These are phyloP conservation scores for Stereum hirsutum DNA, from an alignment of 1,284 basidiomycete species.

Conservation along the genomic window DNA sequence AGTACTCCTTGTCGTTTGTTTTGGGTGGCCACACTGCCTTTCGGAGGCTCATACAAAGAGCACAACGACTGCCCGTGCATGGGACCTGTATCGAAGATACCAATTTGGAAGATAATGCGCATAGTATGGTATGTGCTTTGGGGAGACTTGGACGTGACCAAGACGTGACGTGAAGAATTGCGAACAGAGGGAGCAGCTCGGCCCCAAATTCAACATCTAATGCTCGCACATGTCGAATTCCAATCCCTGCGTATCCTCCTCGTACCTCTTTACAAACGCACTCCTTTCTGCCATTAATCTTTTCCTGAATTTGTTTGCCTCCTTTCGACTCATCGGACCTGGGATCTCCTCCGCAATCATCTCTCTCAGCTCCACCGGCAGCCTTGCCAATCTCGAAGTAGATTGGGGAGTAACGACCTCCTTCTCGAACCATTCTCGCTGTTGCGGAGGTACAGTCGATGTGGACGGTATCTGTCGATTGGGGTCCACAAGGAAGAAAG, in stretches of 20 bases:
- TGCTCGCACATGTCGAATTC: neutral
- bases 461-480: slow-evolving; percentile 10
- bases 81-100: too few relatives aligned
- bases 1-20: too few relatives aligned
- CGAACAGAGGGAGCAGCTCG: too few relatives aligned
- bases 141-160: too few relatives aligned
- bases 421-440: slow-evolving; percentile 14
- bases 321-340: neutral
- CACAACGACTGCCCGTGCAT: too few relatives aligned
- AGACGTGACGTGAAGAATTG: too few relatives aligned
- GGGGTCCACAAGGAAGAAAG: slow-evolving; percentile 25
- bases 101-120: too few relatives aligned
- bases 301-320: neutral
- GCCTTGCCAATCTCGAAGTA: neutral
- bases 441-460: slow-evolving; percentile 13
- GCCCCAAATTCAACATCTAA: too few relatives aligned
- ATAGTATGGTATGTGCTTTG: too few relatives aligned
- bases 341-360: neutral
- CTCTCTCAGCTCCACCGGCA: neutral
- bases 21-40: too few relatives aligned
- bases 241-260: neutral
- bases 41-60: too few relatives aligned
- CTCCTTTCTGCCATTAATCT: neutral
- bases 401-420: neutral
- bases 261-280: neutral